Evolutionary conservation across 208 protist genomes (phyloP), one percentile per base, ranked within the genome.

Genomic region (Phytomonas francai): DNA sequence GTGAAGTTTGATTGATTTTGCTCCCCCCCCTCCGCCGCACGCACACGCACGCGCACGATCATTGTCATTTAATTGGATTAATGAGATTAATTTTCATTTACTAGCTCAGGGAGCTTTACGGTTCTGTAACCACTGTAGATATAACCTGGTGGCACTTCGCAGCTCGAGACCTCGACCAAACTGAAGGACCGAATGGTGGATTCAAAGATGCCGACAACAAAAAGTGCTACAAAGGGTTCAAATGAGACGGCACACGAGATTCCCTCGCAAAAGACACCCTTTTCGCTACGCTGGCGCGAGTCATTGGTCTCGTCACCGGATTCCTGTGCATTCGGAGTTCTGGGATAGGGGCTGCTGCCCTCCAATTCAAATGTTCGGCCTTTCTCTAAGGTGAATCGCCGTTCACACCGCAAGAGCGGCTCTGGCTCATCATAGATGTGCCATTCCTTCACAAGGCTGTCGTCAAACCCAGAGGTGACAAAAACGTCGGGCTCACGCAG

Each of bases 51-150:
- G 12, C 39, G 16, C 39, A 49, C 39, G 7, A 3, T 19, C 2
- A 22, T 19, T 6, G 39, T 19, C 12, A 9, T 49, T 49, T 19
- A 49, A 49, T 19, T 49, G 7, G 12, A 49, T 19, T 49, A 49
- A 49, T 19, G 39, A 19, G 12, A 49, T 49, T 3, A 49, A 49
- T 49, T 49, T 19, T 19, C 4, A 49, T 49, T 19, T 19, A 49
- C 1, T 49, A 49, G 39, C 4, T 49, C 16, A 12, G 76, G 72
- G 32, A 91, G 67, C 5, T 67, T 76, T 66, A 94, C 78, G 7
- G 88, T 94, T 70, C 90, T 91, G 65, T 78, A 70, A 14, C 88
- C 88, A 36, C 92, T 85, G 71, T 89, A 94, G 8, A 94, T 64
- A 59, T 81, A 94, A 67, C 85, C 78, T 7, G 70, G 57, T 9